Base-by-base conservation (phyloP, 2,329 filamentous ascomycete genomes). In the Periconia sp. region DNA sequence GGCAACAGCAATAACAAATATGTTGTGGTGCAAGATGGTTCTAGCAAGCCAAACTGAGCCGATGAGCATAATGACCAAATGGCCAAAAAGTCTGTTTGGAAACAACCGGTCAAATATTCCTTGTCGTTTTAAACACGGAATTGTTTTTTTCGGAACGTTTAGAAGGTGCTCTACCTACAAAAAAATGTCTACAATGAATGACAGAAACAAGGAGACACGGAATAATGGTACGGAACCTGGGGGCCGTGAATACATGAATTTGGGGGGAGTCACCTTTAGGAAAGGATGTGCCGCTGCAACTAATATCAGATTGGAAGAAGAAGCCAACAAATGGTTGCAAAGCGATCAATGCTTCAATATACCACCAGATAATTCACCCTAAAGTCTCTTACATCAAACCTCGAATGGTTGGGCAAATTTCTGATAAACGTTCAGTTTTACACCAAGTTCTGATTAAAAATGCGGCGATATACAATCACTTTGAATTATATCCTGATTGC, bases 31-130 rank as follows among this genome's bases (percentile, higher is more conserved):
- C 60, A 70, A 37, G 65, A 68, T 2, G 18, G 49, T 5, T 45
- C 58, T 3, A 62, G 60, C 7, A 62, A 15, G 52, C 40, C 5
- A 64, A 71, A 9, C 52, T 71, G 6, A 66, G 70, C 31, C 56
- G 57, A 6, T 70, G 69, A 73, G 41, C 67, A 72, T 43, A 69
- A 71, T 14, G 53, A 69, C 45, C 65, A 71, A 40, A 70, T 72
- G 62, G 66, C 63, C 5, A 50, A 64, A 37, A 53, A 73, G 49
- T 64, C 64, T 1, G 66, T 63, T 5, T 69, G 61, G 58, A 56
- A 58, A 18, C 64, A 67, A 3, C 65, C 67, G 3, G 61, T 56
- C 15, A 62, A 65, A 2, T 70, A 58, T 43, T 59, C 47, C 31
- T 55, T 60, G 9, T 23, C 66, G 2, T 52, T 56, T 17, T 56